Conservation (phyloP, 306 rosid species). For the Lathyrus tuberosus region DNA sequence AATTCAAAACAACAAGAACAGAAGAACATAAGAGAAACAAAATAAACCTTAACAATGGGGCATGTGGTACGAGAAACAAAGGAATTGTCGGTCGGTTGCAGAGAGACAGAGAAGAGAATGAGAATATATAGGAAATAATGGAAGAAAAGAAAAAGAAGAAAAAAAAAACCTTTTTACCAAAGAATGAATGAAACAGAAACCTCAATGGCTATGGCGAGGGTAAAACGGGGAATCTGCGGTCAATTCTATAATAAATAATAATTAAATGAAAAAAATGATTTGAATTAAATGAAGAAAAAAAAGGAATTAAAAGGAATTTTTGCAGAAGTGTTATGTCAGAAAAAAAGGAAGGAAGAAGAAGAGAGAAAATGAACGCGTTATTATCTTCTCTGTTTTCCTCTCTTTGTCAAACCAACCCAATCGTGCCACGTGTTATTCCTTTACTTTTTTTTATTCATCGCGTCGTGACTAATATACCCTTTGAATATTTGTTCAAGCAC, state of each 20-base stretch:
- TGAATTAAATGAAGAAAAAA: neutral
- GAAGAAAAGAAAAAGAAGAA: neutral
- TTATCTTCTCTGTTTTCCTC: neutral
- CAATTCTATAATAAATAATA: neutral
- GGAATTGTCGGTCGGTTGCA: slow-evolving; percentile 40
- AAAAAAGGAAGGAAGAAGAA: slow-evolving; percentile 42
- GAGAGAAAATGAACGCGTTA: slow-evolving; percentile 20
- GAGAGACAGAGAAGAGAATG: slow-evolving; percentile 31
- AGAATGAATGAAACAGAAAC: slow-evolving; percentile 52
- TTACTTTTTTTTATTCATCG: neutral
- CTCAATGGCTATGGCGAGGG: slow-evolving; percentile 28
- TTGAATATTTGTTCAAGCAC: slow-evolving; percentile 2
- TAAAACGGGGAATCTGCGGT: slow-evolving; percentile 40
- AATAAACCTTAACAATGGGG: slow-evolving; percentile 56
- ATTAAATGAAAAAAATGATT: neutral
- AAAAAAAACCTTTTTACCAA: neutral
- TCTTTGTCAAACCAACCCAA: slow-evolving; percentile 37
- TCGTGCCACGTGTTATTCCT: slow-evolving; percentile 42
- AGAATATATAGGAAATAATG: slow-evolving; percentile 17
- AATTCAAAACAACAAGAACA: neutral
- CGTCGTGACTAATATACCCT: slow-evolving; percentile 23
- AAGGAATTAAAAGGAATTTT: neutral
- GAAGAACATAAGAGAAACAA: slow-evolving; percentile 11
- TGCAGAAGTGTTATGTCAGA: slow-evolving; percentile 54
- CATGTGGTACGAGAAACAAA: slow-evolving; percentile 39